A percentile compares a stretch with the other conserved stretches of the same genome.
Conservation (phyloP, 129 eudicot genomes). For the Mikania micrantha region DNA sequence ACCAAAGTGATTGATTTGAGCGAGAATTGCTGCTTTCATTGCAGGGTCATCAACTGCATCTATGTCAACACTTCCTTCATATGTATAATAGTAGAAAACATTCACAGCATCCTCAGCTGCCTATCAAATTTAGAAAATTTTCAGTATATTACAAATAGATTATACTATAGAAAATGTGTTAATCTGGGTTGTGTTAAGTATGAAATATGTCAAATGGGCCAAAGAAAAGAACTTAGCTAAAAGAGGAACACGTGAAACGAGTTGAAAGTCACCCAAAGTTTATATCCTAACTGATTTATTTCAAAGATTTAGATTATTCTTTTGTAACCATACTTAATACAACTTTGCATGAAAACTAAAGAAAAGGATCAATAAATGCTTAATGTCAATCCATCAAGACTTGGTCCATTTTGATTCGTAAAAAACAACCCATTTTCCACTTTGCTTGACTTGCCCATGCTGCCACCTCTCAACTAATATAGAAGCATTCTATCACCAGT, state of each 20-base stretch:
- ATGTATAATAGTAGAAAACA: constrained; percentile 89
- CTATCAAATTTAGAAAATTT: constrained; percentile 31
- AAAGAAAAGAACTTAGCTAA: background rate
- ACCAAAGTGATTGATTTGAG: constrained; percentile 96
- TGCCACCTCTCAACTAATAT: background rate
- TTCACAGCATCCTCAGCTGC: constrained; percentile 95
- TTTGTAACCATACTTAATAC: background rate
- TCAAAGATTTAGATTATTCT: background rate
- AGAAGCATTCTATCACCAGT: background rate
- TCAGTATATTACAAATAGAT: background rate
- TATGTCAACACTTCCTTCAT: constrained; percentile 94
- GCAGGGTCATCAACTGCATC: constrained; percentile 90
- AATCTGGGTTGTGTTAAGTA: background rate
- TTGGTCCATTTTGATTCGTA: background rate
- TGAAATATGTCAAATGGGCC: background rate
- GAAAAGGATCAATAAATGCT: background rate
- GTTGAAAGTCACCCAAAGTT: background rate
- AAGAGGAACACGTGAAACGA: background rate
- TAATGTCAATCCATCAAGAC: background rate
- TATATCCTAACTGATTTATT: background rate
- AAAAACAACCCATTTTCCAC: background rate
- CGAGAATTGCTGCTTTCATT: constrained; percentile 94
- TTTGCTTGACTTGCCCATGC: background rate
- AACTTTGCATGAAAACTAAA: background rate
- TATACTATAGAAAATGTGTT: background rate